phyloP scores from a whole-genome alignment of 805 yeast species.

The Metschnikowia peoriensis region DNA sequence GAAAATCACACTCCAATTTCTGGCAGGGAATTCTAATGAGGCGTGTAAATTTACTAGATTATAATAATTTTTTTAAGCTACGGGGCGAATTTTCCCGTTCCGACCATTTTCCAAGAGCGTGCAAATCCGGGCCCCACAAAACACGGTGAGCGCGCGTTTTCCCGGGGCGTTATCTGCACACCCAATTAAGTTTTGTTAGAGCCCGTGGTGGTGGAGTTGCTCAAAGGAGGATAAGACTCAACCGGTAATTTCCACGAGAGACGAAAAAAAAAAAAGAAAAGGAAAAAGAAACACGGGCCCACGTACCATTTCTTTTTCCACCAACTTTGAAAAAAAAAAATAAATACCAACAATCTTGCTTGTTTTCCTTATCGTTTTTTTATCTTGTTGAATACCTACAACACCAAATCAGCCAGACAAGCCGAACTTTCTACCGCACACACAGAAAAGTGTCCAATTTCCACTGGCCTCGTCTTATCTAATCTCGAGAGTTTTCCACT shows the following conservation, averaged over 20 bases:
- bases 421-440: too few relatives aligned
- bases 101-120: neutral
- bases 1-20: neutral
- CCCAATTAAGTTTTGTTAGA: neutral
- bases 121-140: neutral
- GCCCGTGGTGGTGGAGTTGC: constrained; percentile 13
- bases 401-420: too few relatives aligned
- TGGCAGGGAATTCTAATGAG: neutral
- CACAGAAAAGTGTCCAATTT: too few relatives aligned
- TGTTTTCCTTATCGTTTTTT: neutral
- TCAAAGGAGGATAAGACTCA: constrained; percentile 6
- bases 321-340: neutral
- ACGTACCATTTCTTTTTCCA: neutral
- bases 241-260: constrained; percentile 8
- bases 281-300: constrained; percentile 3
- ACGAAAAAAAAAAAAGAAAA: neutral
- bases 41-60: neutral
- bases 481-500: neutral
- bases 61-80: neutral
- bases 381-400: too few relatives aligned
- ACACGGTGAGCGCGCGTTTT: constrained; percentile 5
- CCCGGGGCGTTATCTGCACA: neutral
- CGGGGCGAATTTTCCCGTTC: neutral
- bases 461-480: neutral
- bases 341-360: neutral